Evolutionary conservation across 164 flowering plant species (phyloP), one percentile per base, ranked within the genome.

Genomic region (Piper longum): DNA sequence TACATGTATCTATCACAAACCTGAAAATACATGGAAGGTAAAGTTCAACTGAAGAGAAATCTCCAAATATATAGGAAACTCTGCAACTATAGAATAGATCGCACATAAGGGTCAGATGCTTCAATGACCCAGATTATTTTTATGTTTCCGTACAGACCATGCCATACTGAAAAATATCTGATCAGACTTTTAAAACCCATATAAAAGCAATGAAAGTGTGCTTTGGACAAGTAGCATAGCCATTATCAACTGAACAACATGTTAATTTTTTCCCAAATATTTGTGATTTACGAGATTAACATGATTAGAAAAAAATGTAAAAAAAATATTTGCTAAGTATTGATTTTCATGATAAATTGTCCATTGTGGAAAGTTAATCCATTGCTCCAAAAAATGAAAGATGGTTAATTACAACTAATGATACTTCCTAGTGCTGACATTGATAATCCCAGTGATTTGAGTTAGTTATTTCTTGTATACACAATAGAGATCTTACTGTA

Each of bases 1-100:
- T 82, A 73, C 96, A 88, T 7, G 86, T 77, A 64, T 85, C 85
- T 36, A 81, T 4, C 52, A 90, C 96, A 81, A 88, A 86, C 81
- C 99, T 45, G 43, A 13, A 13, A 41, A 4, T 4, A 65, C 18
- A 36, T 4, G 41, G 18, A 12, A 54, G 66, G 52, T 19, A 40
- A 57, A 61, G 16, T 13, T 17, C 18, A 42, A 41, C 4, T 40
- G 18, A 41, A 8, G 19, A 16, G 16, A 60, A 4, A 4, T 16
- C 16, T 13, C 43, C 7, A 59, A 59, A 16, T 60, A 41, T 60
- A 7, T 41, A 14, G 19, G 12, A 56, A 57, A 18, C 36, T 26
- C 36, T 26, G 2, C 36, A 26, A 0, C 36, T 26, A 26, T 26
- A 26, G 36, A 26, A 26, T 26, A 26, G 36, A 26, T 26, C 1